Evolutionary conservation across 1,284 basidiomycete species (phyloP).

Genomic region (Pascua sp.): DNA sequence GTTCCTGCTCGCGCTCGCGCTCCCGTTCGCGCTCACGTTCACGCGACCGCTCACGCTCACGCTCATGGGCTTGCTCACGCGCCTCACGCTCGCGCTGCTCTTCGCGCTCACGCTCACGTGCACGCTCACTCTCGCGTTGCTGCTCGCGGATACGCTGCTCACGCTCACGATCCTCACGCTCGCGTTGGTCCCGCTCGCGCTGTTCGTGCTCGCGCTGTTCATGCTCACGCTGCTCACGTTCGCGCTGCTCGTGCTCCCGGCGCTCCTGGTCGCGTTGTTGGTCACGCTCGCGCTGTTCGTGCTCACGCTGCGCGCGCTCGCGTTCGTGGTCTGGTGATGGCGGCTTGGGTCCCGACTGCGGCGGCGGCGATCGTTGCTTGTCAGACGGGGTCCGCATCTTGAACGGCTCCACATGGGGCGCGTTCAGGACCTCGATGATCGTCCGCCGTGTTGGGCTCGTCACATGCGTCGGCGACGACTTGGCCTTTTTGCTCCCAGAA

Average conservation of each 20-base stretch:
- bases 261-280: background rate
- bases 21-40: constrained; percentile 1
- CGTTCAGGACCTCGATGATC: constrained; percentile 46
- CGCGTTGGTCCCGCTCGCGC: background rate
- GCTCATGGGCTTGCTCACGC: background rate
- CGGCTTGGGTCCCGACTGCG: constrained; percentile 1
- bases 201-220: background rate
- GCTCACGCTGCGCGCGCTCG: background rate
- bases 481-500: constrained; percentile 26
- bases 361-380: background rate
- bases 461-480: constrained; percentile 15
- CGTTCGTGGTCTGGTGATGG: constrained; percentile 1
- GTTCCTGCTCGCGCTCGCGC: background rate
- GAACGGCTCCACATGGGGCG: constrained; percentile 14
- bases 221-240: background rate
- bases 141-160: background rate
- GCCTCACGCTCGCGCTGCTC: background rate
- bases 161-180: background rate
- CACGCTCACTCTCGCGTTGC: background rate
- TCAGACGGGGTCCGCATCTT: background rate
- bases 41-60: background rate
- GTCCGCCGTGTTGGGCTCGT: constrained; percentile 23
- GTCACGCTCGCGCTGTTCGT: background rate
- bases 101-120: background rate
- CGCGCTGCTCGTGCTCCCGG: background rate